Evolutionary conservation across 2,329 filamentous ascomycete genomes (phyloP).

Genomic region (Grosmannia penicillata): DNA sequence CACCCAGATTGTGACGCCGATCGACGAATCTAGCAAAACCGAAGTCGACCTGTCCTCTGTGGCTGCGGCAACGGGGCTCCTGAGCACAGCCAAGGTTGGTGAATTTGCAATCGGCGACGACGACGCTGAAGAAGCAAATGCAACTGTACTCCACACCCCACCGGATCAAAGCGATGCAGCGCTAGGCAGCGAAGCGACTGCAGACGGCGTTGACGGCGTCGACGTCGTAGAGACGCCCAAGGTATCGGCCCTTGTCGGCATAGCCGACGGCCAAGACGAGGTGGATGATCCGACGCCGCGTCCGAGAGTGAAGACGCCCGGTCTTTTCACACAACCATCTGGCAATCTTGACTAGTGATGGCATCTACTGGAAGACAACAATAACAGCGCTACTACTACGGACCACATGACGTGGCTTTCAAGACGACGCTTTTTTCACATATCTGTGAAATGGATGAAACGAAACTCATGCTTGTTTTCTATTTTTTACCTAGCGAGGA

Average conservation of each 20-base stretch:
- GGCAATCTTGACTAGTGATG: too few relatives aligned
- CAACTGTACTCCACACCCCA: constrained; percentile 15
- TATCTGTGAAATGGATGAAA: background rate
- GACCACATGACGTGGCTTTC: background rate
- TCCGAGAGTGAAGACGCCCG: background rate
- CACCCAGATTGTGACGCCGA: constrained; percentile 37
- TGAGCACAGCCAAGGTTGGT: background rate
- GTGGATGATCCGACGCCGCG: background rate
- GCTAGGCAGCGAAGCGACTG: background rate
- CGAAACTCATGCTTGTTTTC: background rate
- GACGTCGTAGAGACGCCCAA: background rate
- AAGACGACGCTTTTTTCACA: too few relatives aligned
- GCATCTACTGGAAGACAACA: too few relatives aligned
- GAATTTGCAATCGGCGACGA: background rate
- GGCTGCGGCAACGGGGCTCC: background rate
- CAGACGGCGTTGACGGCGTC: background rate
- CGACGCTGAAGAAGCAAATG: constrained; percentile 1
- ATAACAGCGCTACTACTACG: too few relatives aligned
- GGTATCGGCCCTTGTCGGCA: background rate
- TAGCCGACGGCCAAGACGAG: background rate
- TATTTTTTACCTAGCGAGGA: constrained; percentile 1
- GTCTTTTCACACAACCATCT: too few relatives aligned
- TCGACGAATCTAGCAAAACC: constrained; percentile 20
- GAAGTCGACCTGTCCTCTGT: background rate
- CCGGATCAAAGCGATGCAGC: constrained; percentile 8